Percentiles rank a stretch among this genome's conserved stretches.
Evolutionary conservation across 2,329 filamentous ascomycete species (phyloP).

Genomic region (Sporothrix luriei): DNA sequence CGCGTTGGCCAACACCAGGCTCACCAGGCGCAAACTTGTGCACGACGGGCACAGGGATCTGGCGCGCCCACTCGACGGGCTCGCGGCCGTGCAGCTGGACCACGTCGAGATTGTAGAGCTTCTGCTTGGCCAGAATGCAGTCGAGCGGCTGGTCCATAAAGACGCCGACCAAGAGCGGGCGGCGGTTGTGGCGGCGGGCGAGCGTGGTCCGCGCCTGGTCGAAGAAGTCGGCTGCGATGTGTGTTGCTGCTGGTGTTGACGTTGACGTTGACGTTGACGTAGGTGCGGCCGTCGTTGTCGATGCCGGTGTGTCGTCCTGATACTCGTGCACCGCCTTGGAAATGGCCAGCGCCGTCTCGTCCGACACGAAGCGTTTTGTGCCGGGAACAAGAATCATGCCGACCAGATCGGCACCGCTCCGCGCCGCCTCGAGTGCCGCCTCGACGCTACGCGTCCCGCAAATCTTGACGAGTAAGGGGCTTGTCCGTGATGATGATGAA

Average conservation of each 20-base stretch:
- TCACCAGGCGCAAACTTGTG: slow-evolving; percentile 79
- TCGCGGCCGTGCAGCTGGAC: slow-evolving; percentile 93
- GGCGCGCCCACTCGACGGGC: slow-evolving; percentile 83
- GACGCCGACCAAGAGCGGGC: slow-evolving; percentile 84
- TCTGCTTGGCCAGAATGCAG: slow-evolving; percentile 78
- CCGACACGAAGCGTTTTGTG: slow-evolving; percentile 75
- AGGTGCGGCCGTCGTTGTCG: slow-evolving; percentile 8
- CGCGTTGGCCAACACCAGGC: slow-evolving; percentile 69
- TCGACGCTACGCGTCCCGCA: slow-evolving; percentile 86
- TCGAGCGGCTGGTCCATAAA: slow-evolving; percentile 88
- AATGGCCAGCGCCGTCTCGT: slow-evolving; percentile 78
- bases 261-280: slow-evolving; percentile 26
- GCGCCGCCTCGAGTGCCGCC: slow-evolving; percentile 76
- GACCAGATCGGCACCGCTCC: slow-evolving; percentile 86
- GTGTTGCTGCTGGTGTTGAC: neutral
- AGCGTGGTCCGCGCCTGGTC: slow-evolving; percentile 35
- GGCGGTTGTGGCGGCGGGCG: slow-evolving; percentile 50
- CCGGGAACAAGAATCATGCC: slow-evolving; percentile 89
- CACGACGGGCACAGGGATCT: slow-evolving; percentile 92
- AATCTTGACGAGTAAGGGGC: slow-evolving; percentile 79
- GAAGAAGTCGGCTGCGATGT: slow-evolving; percentile 68
- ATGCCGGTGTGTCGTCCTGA: slow-evolving; percentile 38
- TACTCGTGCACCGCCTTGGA: slow-evolving; percentile 70
- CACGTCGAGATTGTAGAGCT: slow-evolving; percentile 75
- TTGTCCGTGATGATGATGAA: slow-evolving; percentile 41